These are phyloP conservation scores for Geosmithia flava DNA, from an alignment of 2,329 filamentous ascomycete genomes.

Conservation along the genomic window DNA sequence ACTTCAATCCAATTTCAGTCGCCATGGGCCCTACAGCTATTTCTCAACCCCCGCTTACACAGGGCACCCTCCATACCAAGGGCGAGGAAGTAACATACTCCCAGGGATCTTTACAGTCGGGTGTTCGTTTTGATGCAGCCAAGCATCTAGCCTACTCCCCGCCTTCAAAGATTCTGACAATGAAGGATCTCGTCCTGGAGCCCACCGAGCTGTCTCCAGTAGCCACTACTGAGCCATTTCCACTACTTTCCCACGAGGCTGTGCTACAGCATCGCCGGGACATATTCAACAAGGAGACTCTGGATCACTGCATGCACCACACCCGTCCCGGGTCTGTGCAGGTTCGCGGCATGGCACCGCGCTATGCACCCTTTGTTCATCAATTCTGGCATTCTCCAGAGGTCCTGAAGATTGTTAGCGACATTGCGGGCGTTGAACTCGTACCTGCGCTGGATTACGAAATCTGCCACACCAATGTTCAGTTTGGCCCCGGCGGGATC, in stretches of 20 bases:
- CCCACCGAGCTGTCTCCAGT: slow-evolving; percentile 9
- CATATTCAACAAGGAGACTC: slow-evolving; percentile 10
- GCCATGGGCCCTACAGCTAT: slow-evolving; percentile 7
- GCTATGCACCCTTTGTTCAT: slow-evolving; percentile 17
- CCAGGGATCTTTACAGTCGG: not conserved
- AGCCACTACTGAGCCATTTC: slow-evolving; percentile 17
- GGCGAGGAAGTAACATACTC: not conserved
- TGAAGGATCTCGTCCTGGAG: slow-evolving; percentile 10
- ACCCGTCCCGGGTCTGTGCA: slow-evolving; percentile 13
- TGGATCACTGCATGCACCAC: slow-evolving; percentile 16
- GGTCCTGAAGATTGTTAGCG: slow-evolving; percentile 38
- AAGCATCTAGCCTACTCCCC: slow-evolving; percentile 9
- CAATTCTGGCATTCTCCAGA: slow-evolving; percentile 40
- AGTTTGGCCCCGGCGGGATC: slow-evolving; percentile 10
- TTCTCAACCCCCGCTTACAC: slow-evolving; percentile 2
- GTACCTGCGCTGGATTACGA: slow-evolving; percentile 44
- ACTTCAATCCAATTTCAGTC: no score
- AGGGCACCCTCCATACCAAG: not conserved
- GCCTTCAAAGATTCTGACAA: slow-evolving; percentile 7
- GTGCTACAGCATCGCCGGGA: slow-evolving; percentile 9
- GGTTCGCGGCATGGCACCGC: slow-evolving; percentile 14
- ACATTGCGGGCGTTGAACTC: slow-evolving; percentile 45
- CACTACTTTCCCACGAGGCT: slow-evolving; percentile 11
- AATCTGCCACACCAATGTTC: slow-evolving; percentile 44
- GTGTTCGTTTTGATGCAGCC: slow-evolving; percentile 5